Percentiles rank a stretch among this genome's conserved stretches.
phyloP scores from a whole-genome alignment of 2,329 filamentous ascomycete species.

The Clonostachys chloroleuca region DNA sequence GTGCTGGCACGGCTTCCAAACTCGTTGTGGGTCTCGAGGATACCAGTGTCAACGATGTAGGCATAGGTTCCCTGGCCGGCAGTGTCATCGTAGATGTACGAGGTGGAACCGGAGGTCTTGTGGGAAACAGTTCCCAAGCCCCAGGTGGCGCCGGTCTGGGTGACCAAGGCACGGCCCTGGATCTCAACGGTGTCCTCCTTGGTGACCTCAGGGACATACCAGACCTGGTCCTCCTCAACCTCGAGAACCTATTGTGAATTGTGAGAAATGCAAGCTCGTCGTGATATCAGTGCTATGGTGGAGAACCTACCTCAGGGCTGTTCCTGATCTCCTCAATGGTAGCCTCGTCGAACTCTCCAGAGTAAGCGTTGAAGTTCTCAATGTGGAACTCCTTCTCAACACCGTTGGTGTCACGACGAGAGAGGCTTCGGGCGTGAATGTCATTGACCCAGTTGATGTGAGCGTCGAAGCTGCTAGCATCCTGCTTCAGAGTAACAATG shows the following conservation, averaged over 20 bases:
- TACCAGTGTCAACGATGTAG: slow-evolving; percentile 53
- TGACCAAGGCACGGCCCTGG: slow-evolving; percentile 12
- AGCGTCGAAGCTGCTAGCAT: slow-evolving; percentile 32
- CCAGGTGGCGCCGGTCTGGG: slow-evolving; percentile 21
- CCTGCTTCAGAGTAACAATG: slow-evolving; percentile 57
- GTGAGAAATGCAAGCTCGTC: neutral
- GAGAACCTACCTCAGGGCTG: slow-evolving; percentile 30
- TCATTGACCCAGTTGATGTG: slow-evolving; percentile 46
- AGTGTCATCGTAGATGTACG: slow-evolving; percentile 34
- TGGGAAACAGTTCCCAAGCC: slow-evolving; percentile 40
- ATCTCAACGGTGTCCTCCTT: neutral
- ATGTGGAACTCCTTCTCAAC: slow-evolving; percentile 20
- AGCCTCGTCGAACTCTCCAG: slow-evolving; percentile 32
- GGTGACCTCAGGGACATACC: slow-evolving; percentile 16
- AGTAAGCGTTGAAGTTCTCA: slow-evolving; percentile 31
- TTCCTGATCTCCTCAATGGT: slow-evolving; percentile 33
- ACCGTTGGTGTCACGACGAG: slow-evolving; percentile 34
- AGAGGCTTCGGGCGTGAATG: slow-evolving; percentile 48
- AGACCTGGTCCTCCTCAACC: slow-evolving; percentile 20
- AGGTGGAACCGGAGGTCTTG: slow-evolving; percentile 18
- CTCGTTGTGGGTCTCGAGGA: slow-evolving; percentile 37
- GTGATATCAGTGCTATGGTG: neutral
- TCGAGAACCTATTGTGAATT: slow-evolving; percentile 12
- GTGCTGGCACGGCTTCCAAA: slow-evolving; percentile 35
- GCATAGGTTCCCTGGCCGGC: slow-evolving; percentile 36